Conservation (phyloP, 106 monocot genomes). For the Acorus calamus region DNA sequence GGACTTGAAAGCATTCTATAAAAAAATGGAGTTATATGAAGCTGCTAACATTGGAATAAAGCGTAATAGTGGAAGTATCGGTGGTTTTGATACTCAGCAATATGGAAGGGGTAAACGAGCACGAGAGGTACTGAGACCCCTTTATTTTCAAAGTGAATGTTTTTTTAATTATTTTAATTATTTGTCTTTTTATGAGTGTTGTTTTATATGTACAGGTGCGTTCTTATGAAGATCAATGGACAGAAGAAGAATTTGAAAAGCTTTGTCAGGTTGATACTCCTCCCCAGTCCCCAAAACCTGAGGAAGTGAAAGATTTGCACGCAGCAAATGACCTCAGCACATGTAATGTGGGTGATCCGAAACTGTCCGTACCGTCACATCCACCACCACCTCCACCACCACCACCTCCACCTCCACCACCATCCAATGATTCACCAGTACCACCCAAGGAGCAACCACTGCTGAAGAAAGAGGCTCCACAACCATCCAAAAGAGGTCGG, state of each 20-base stretch:
- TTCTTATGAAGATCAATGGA: constrained; percentile 98
- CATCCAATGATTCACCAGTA: constrained; percentile 6
- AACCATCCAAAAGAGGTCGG: constrained; percentile 63
- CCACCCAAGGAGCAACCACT: constrained; percentile 13
- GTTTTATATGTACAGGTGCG: constrained; percentile 49
- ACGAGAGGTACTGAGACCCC: constrained; percentile 53
- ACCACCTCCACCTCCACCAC: background rate
- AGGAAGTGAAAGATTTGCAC: constrained; percentile 12
- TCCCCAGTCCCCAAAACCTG: constrained; percentile 22
- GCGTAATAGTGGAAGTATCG: constrained; percentile 36
- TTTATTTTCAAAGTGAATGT: background rate
- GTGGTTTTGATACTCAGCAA: constrained; percentile 74
- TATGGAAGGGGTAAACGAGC: constrained; percentile 99
- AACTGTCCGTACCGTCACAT: background rate
- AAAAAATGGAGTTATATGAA: constrained; percentile 62
- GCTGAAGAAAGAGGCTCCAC: constrained; percentile 22
- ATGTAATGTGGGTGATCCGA: constrained; percentile 17
- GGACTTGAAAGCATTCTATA: constrained; percentile 63
- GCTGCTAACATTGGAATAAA: constrained; percentile 27
- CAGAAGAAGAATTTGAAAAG: constrained; percentile 99
- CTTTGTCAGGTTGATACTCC: constrained; percentile 89
- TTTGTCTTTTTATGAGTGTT: background rate
- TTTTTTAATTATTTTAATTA: background rate
- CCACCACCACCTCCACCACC: background rate
- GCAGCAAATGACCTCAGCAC: constrained; percentile 18